Conservation (phyloP, 345 rosid species). For the Draba incana region DNA sequence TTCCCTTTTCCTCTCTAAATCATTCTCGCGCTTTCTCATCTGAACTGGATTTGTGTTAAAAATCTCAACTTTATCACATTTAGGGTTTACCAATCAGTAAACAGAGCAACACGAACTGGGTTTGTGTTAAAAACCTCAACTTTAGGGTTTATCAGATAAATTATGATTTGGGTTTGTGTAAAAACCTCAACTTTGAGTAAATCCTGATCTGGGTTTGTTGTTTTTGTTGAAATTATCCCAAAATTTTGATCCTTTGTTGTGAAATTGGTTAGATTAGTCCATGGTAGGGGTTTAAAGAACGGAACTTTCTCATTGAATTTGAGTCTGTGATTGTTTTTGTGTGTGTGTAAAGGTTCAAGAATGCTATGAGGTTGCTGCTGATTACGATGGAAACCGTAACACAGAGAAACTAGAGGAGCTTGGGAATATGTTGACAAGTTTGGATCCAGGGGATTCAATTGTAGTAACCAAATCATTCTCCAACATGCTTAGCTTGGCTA, state of each 20-base stretch:
- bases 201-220: conserved; percentile 26
- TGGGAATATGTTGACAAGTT: conserved; percentile 73
- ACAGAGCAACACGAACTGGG: too few relatives aligned
- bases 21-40: not conserved
- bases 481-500: conserved; percentile 96
- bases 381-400: conserved; percentile 83
- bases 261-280: not conserved
- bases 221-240: not conserved
- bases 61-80: conserved; percentile 6
- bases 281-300: too few relatives aligned
- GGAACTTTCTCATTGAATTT: not conserved
- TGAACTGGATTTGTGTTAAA: not conserved
- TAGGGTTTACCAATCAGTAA: too few relatives aligned
- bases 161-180: too few relatives aligned
- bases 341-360: conserved; percentile 74
- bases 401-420: conserved; percentile 80
- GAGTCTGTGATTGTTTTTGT: not conserved
- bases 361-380: conserved; percentile 91
- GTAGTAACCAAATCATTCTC: conserved; percentile 87
- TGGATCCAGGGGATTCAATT: conserved; percentile 95
- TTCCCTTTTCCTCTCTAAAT: not conserved
- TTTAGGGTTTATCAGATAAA: not conserved
- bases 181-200: not conserved
- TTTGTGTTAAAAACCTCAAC: not conserved
- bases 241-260: conserved; percentile 2